Percentiles rank a stretch among this genome's conserved stretches.
Evolutionary conservation across 495 filamentous ascomycete genomes (phyloP).

Genomic region (Aspergillus heteromorphus): DNA sequence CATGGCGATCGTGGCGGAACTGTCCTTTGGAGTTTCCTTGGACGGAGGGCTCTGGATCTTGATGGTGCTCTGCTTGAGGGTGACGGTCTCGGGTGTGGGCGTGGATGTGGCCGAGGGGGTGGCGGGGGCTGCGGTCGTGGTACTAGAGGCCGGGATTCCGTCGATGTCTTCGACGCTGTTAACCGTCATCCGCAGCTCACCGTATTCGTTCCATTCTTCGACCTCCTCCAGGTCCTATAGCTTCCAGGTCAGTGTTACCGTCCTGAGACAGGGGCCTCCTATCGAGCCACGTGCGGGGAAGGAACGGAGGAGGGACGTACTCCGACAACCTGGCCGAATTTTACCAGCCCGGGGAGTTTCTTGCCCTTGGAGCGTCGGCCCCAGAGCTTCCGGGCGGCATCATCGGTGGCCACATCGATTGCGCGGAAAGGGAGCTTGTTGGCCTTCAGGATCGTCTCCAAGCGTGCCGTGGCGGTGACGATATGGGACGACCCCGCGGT

Average conservation of each 20-base stretch:
- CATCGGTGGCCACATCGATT: conserved; percentile 88
- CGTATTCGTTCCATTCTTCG: conserved; percentile 99
- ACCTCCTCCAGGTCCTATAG: conserved; percentile 82
- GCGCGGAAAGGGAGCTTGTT: conserved; percentile 91
- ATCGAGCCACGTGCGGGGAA: conserved; percentile 1
- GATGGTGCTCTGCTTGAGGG: conserved; percentile 35
- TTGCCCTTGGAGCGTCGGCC: conserved; percentile 70
- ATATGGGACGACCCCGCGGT: conserved; percentile 98
- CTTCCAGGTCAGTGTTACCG: background rate
- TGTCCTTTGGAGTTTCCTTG: conserved; percentile 27
- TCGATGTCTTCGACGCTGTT: conserved; percentile 39
- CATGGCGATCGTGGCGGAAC: conserved; percentile 49
- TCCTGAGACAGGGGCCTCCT: background rate
- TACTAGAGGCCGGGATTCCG: conserved; percentile 41
- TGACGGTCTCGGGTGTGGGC: conserved; percentile 27
- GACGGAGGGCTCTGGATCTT: conserved; percentile 41
- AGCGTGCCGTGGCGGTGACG: conserved; percentile 87
- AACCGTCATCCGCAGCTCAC: conserved; percentile 83
- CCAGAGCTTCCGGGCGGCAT: conserved; percentile 87
- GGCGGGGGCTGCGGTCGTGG: conserved; percentile 27
- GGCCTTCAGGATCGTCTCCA: conserved; percentile 94
- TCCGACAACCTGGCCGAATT: conserved; percentile 78
- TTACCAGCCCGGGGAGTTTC: conserved; percentile 85
- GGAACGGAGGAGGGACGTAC: conserved; percentile 53
- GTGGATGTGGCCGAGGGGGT: conserved; percentile 30